Base-by-base conservation (phyloP, 192 early-diverging fungal genomes). In the Chytriomyces sp. region DNA sequence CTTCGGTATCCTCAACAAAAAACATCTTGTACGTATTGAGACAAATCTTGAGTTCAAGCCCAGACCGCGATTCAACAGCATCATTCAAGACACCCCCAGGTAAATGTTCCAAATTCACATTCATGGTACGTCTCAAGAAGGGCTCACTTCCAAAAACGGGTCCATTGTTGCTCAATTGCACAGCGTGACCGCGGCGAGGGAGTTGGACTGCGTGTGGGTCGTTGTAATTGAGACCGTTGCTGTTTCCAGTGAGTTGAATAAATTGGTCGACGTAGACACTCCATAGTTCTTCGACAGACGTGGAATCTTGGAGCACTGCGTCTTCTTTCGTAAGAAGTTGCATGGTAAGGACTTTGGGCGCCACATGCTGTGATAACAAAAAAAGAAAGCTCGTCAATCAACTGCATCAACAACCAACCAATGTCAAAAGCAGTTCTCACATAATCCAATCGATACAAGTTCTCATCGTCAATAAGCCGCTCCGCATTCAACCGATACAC, bases 21-120 rank as follows among this genome's bases (percentile, higher is more conserved):
- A 95, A 98, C 69, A 99, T 93, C 85, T 96, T 95, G 88, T 99
- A 99, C 7, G 97, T 97, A 81, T 98, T 96, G 60, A 94, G 89
- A 53, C 94, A 94, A 59, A 99, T 97, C 88, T 99, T 99, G 80
- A 97, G 91, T 81, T 99, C 95, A 61, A 99, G 84, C 9, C 92
- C 94, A 80, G 89, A 88, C 50, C 88, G 87, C 50, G 91, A 90
- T 78, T 89, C 86, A 20, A 96, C 80, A 77, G 87, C 89, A 24
- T 75, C 73, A 16, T n/a, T n/a, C 67, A 45, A 11, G 4, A 68
- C 2, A 5, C 13, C 16, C 2, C 35, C 63, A 23, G n/a, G n/a
- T 59, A 59, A 59, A 24, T 64, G 64, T 68, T 9, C 26, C 2
- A 68, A 0, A 7, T 80, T 45, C 0, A 72, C 61, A 7, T 88